phyloP scores from a whole-genome alignment of 2,329 filamentous ascomycete species.

The Cladosporium phlei region DNA sequence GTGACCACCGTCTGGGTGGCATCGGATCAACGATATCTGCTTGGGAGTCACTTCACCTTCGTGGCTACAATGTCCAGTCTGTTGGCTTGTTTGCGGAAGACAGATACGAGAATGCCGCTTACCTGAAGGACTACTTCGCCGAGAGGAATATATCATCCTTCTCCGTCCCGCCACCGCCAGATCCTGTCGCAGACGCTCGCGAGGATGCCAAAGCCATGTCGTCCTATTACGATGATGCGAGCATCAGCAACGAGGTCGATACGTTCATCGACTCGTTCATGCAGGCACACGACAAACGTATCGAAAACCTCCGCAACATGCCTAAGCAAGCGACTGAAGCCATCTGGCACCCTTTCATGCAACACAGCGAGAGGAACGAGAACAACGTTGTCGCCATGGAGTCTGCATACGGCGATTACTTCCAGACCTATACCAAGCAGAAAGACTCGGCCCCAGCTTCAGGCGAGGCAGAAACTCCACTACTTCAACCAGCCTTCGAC shows the following conservation, averaged over 20 bases:
- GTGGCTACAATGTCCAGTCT: slow-evolving; percentile 70
- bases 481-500: slow-evolving; percentile 67
- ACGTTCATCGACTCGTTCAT: slow-evolving; percentile 51
- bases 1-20: slow-evolving; percentile 70
- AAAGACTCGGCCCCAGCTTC: slow-evolving; percentile 24
- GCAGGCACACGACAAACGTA: slow-evolving; percentile 50
- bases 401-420: slow-evolving; percentile 73
- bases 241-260: slow-evolving; percentile 36
- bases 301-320: slow-evolving; percentile 59
- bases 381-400: slow-evolving; percentile 70
- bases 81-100: slow-evolving; percentile 65
- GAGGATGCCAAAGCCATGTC: slow-evolving; percentile 56
- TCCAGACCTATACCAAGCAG: slow-evolving; percentile 54
- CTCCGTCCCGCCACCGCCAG: slow-evolving; percentile 57
- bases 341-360: slow-evolving; percentile 87
- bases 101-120: slow-evolving; percentile 63
- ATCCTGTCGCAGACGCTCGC: slow-evolving; percentile 34
- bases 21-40: slow-evolving; percentile 77
- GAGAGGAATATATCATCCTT: slow-evolving; percentile 55
- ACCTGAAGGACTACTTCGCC: slow-evolving; percentile 63
- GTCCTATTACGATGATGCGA: slow-evolving; percentile 57
- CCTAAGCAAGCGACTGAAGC: slow-evolving; percentile 54
- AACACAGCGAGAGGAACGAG: slow-evolving; percentile 61
- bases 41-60: slow-evolving; percentile 70
- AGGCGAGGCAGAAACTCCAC: slow-evolving; percentile 20